Evolutionary conservation across 1,284 basidiomycete species (phyloP).

Genomic region (Trametes hirsuta): DNA sequence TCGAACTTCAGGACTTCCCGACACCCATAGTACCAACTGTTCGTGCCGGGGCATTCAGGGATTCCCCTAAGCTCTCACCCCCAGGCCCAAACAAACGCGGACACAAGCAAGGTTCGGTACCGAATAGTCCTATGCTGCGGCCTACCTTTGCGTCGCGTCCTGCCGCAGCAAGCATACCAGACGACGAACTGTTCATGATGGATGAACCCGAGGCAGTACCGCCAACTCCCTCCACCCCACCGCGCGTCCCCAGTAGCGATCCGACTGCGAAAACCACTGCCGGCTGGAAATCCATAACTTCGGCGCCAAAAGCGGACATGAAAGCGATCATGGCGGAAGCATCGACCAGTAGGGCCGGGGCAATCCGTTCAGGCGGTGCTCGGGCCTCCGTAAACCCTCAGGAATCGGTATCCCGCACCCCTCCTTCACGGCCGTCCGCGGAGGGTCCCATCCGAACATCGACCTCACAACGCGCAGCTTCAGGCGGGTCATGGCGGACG

Average conservation of each 20-base stretch:
- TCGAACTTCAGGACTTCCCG: constrained; percentile 84
- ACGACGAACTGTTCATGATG: constrained; percentile 66
- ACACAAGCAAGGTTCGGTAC: constrained; percentile 31
- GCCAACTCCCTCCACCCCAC: constrained; percentile 14
- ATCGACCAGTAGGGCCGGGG: constrained; percentile 39
- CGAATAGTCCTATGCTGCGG: constrained; percentile 38
- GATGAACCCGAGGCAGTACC: constrained; percentile 52
- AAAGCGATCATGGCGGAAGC: constrained; percentile 86
- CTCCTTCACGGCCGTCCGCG: constrained; percentile 7
- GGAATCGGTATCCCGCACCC: constrained; percentile 8
- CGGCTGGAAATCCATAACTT: constrained; percentile 44
- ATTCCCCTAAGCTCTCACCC: constrained; percentile 53
- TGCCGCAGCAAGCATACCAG: constrained; percentile 28
- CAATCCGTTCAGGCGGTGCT: constrained; percentile 1
- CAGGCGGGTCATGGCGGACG: constrained; percentile 24
- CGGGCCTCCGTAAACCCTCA: constrained; percentile 1
- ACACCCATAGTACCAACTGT: constrained; percentile 55
- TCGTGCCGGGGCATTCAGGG: constrained; percentile 39
- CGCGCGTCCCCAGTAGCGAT: constrained; percentile 13
- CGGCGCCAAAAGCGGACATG: constrained; percentile 71
- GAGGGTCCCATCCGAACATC: constrained; percentile 5
- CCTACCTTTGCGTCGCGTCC: constrained; percentile 30
- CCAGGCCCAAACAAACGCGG: constrained; percentile 35
- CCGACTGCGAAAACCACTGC: constrained; percentile 13
- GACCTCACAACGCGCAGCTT: constrained; percentile 6